These are phyloP conservation scores for Yamadazyma spencermartinsiae DNA, from an alignment of 1,139 yeast genomes.

Conservation along the genomic window DNA sequence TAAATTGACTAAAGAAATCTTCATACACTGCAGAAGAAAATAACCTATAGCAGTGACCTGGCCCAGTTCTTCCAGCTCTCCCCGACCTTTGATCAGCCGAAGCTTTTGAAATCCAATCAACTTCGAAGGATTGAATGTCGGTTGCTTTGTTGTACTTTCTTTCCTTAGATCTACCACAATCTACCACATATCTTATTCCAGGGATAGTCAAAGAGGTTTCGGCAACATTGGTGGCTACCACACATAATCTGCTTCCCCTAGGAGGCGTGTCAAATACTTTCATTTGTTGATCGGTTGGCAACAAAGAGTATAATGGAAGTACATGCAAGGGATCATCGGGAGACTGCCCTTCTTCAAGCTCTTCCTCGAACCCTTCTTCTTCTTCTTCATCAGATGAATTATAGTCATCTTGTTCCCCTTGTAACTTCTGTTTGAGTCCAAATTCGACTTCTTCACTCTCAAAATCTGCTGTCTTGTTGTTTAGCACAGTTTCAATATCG, in stretches of 20 bases:
- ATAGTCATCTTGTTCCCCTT: conserved; percentile 30
- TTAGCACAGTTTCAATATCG: conserved; percentile 38
- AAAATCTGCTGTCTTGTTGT: conserved; percentile 58
- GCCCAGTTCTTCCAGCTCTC: conserved; percentile 99
- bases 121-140: conserved; percentile 90
- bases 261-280: conserved; percentile 89
- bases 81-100: conserved; percentile 96
- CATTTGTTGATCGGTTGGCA: conserved; percentile 94
- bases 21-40: conserved; percentile 96
- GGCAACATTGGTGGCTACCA: conserved; percentile 96
- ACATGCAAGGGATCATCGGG: conserved; percentile 84
- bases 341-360: conserved; percentile 71
- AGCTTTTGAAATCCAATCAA: conserved; percentile 94
- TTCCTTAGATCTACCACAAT: conserved; percentile 92
- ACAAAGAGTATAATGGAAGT: conserved; percentile 83
- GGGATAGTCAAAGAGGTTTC: conserved; percentile 98
- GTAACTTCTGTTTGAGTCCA: conserved; percentile 48
- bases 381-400: conserved; percentile 40
- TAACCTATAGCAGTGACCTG: conserved; percentile 94
- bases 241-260: conserved; percentile 78
- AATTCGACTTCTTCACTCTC: conserved; percentile 92
- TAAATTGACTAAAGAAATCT: conserved; percentile 76
- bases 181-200: conserved; percentile 91
- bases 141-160: conserved; percentile 78
- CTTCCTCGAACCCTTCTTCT: conserved; percentile 92